phyloP scores from a whole-genome alignment of 805 yeast genomes.

The Pichia membranifaciens region DNA sequence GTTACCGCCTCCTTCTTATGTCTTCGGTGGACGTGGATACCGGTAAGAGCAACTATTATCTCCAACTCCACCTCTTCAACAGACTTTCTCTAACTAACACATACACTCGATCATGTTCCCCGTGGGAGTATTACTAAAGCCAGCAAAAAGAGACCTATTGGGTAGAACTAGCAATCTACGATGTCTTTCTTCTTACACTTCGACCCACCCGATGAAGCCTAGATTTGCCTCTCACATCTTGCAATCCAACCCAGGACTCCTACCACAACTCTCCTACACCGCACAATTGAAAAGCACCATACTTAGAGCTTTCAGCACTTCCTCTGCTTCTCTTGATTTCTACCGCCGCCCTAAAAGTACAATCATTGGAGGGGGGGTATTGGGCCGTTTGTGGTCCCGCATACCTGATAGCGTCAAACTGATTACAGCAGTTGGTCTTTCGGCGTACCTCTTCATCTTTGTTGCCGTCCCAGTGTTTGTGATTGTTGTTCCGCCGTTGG shows the following conservation, averaged over 20 bases:
- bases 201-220: not conserved
- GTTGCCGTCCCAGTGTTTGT: slow-evolving; percentile 29
- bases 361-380: slow-evolving; percentile 11
- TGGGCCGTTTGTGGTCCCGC: slow-evolving; percentile 17
- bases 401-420: slow-evolving; percentile 30
- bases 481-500: slow-evolving; percentile 29
- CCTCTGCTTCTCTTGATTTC: not conserved
- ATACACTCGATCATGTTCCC: too few relatives aligned
- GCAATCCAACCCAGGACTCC: not conserved
- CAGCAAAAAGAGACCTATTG: too few relatives aligned
- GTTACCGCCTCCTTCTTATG: too few relatives aligned
- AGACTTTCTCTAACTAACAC: too few relatives aligned
- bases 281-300: not conserved
- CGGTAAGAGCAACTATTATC: too few relatives aligned
- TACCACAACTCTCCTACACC: not conserved
- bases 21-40: too few relatives aligned
- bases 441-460: slow-evolving; percentile 26
- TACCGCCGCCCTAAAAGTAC: slow-evolving; percentile 23
- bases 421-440: slow-evolving; percentile 21
- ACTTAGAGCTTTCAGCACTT: slow-evolving; percentile 3
- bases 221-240: not conserved
- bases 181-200: not conserved
- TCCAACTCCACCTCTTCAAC: too few relatives aligned
- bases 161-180: not conserved
- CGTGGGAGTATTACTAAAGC: too few relatives aligned